These are phyloP conservation scores for Pseudogymnoascus verrucosus DNA, from an alignment of 2,329 filamentous ascomycete genomes.

Conservation along the genomic window DNA sequence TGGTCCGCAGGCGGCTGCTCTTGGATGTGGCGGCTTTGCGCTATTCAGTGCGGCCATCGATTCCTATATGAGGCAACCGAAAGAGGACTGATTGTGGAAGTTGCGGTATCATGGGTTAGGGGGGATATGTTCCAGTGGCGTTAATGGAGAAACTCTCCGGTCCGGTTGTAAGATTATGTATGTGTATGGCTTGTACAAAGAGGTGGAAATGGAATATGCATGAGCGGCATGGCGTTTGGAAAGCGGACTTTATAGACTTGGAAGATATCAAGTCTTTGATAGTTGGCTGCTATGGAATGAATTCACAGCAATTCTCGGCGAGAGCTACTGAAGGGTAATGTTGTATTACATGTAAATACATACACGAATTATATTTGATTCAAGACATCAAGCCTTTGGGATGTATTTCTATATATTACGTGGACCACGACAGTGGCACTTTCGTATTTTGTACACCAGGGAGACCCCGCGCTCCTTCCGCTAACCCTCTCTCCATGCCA, in stretches of 20 bases:
- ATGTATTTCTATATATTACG: background rate
- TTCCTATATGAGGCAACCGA: constrained; percentile 76
- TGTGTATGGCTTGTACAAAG: constrained; percentile 8
- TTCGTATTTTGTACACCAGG: background rate
- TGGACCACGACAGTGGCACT: background rate
- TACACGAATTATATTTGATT: constrained; percentile 3
- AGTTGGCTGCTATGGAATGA: constrained; percentile 2
- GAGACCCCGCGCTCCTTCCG: background rate
- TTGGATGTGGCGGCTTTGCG: constrained; percentile 89
- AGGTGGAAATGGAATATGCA: constrained; percentile 4
- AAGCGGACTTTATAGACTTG: constrained; percentile 2
- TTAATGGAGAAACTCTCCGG: background rate
- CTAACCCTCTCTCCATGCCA: background rate
- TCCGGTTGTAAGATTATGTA: constrained; percentile 4
- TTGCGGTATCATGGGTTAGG: background rate
- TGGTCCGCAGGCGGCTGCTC: constrained; percentile 77
- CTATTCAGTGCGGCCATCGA: constrained; percentile 90
- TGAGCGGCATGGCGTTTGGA: constrained; percentile 8
- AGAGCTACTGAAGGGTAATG: background rate
- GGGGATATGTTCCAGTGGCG: background rate
- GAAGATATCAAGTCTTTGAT: background rate
- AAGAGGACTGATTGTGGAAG: constrained; percentile 34
- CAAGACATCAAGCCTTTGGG: background rate
- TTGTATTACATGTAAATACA: background rate
- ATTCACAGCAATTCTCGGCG: constrained; percentile 2